Conservation (phyloP, 1,139 yeast genomes). For the Debaryomycetaceae sp. region DNA sequence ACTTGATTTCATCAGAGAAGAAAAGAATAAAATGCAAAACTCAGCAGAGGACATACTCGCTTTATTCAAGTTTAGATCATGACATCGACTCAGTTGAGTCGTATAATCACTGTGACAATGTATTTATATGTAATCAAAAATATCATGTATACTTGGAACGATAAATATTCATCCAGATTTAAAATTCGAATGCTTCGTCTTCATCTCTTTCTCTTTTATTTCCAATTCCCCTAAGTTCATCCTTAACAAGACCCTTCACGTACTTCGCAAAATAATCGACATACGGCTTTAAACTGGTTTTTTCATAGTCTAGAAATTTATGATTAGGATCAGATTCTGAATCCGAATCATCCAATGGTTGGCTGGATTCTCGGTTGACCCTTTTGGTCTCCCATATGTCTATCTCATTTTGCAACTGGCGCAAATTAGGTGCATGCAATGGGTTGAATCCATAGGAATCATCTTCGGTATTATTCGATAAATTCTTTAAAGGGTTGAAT, state of each 20-base stretch:
- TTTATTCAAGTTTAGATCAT: too few relatives aligned
- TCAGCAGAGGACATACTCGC: too few relatives aligned
- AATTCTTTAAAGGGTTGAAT: conserved; percentile 54
- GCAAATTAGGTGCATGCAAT: conserved; percentile 71
- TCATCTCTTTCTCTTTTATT: conserved; percentile 47
- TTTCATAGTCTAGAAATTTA: conserved; percentile 47
- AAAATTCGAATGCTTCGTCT: conserved; percentile 24
- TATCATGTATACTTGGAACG: not conserved
- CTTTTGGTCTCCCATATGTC: conserved; percentile 40
- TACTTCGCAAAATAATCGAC: conserved; percentile 66
- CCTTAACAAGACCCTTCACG: conserved; percentile 55
- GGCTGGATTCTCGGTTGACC: conserved; percentile 25
- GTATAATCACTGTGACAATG: too few relatives aligned
- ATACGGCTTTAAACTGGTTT: conserved; percentile 72
- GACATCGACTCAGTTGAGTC: too few relatives aligned
- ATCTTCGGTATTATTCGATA: conserved; percentile 32
- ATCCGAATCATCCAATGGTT: conserved; percentile 21
- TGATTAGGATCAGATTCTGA: conserved; percentile 20
- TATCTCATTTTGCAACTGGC: conserved; percentile 54
- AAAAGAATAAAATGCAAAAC: too few relatives aligned
- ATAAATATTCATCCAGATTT: conserved; percentile 1
- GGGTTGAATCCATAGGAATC: conserved; percentile 68
- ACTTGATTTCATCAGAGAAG: conserved; percentile 7
- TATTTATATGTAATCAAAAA: too few relatives aligned
- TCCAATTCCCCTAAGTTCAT: conserved; percentile 43